phyloP scores from a whole-genome alignment of 768 basidiomycete genomes.

The Filobasidium floriforme region DNA sequence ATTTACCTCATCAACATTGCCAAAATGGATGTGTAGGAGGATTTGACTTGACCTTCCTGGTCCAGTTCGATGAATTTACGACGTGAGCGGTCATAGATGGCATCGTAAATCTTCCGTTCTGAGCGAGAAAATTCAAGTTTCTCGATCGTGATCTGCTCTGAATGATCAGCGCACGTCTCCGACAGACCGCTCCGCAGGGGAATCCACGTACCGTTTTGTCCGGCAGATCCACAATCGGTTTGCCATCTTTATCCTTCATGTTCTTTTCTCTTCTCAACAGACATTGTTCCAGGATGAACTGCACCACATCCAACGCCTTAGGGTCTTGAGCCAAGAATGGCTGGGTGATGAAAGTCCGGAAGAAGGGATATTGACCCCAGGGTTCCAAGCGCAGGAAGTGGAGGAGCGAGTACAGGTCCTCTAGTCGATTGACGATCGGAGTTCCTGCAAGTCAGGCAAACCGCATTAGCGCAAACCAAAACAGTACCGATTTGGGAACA shows the following conservation, averaged over 20 bases:
- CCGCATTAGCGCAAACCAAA: not conserved
- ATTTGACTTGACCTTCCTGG: constrained; percentile 80
- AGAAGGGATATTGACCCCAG: constrained; percentile 56
- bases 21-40: constrained; percentile 51
- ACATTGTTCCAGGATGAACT: constrained; percentile 82
- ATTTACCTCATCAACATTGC: constrained; percentile 88
- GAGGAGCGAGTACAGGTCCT: constrained; percentile 75
- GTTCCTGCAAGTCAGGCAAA: constrained; percentile 53
- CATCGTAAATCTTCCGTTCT: constrained; percentile 82
- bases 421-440: constrained; percentile 87
- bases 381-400: constrained; percentile 47
- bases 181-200: not conserved
- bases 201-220: constrained; percentile 61
- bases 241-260: constrained; percentile 79
- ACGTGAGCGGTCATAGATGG: constrained; percentile 72
- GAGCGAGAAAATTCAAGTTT: constrained; percentile 68
- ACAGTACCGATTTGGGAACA: not conserved
- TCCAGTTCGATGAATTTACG: constrained; percentile 69
- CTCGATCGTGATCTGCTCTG: constrained; percentile 58
- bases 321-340: constrained; percentile 87
- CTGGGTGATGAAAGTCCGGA: constrained; percentile 72
- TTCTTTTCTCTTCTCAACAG: constrained; percentile 85
- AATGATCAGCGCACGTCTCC: constrained; percentile 14
- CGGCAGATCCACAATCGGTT: constrained; percentile 79
- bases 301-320: constrained; percentile 88